These are phyloP conservation scores for Silene conica DNA, from an alignment of 148 eudicot species.

Conservation along the genomic window DNA sequence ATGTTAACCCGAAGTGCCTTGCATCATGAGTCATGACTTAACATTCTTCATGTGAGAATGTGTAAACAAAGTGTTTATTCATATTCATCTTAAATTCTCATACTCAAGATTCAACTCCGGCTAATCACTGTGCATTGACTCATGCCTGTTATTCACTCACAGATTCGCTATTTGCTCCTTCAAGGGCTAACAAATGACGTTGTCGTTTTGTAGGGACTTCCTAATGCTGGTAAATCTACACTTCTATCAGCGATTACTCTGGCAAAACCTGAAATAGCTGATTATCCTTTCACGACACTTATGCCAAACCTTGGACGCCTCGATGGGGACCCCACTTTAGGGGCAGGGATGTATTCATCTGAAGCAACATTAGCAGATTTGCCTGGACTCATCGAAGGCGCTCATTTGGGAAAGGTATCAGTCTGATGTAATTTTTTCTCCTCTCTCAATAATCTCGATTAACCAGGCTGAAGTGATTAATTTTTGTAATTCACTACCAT, in stretches of 20 bases:
- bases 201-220: constrained; percentile 64
- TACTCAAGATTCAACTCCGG: not conserved
- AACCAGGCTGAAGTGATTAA: constrained; percentile 9
- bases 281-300: constrained; percentile 95
- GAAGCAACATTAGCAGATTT: constrained; percentile 93
- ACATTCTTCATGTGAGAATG: not conserved
- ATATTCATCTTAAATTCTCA: not conserved
- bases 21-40: not conserved
- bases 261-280: constrained; percentile 96
- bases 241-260: constrained; percentile 79
- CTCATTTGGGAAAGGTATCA: constrained; percentile 91
- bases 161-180: not conserved
- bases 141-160: not conserved
- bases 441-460: not conserved
- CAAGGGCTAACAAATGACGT: constrained; percentile 1
- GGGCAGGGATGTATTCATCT: constrained; percentile 74
- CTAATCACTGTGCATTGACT: not conserved
- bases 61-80: not conserved
- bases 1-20: not conserved
- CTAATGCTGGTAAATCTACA: constrained; percentile 98
- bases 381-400: constrained; percentile 94
- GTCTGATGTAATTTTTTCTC: constrained; percentile 13
- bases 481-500: constrained; percentile 12
- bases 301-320: constrained; percentile 99
- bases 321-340: constrained; percentile 88